phyloP scores from a whole-genome alignment of 768 basidiomycete genomes.

The Megacollybia marginata region DNA sequence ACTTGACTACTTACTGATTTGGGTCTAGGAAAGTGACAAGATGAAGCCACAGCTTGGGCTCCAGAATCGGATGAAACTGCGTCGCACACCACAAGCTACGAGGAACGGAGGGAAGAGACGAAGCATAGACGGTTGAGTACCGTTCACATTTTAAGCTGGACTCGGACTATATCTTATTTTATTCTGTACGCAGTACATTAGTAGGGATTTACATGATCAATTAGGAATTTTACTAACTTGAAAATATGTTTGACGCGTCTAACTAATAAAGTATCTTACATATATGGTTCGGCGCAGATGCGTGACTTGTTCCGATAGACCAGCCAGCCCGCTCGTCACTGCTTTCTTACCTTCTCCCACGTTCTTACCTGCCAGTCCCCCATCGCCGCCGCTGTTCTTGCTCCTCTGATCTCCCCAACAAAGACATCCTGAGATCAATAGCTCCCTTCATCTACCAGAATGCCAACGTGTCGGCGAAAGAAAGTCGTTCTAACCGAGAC shows the following conservation, averaged over 20 bases:
- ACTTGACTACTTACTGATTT: no score
- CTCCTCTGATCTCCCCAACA: constrained; percentile 1
- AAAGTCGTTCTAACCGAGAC: constrained; percentile 85
- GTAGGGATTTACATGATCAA: no score
- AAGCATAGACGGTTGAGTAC: constrained; percentile 19
- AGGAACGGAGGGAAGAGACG: constrained; percentile 28
- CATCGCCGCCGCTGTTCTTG: constrained; percentile 3
- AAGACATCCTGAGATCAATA: neutral
- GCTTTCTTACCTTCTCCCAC: no score
- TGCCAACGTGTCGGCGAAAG: constrained; percentile 88
- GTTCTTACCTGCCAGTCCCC: constrained; percentile 1
- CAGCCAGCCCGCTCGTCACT: no score
- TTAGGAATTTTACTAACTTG: no score
- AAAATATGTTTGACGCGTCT: no score
- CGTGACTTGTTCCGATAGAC: no score
- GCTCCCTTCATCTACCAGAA: constrained; percentile 21
- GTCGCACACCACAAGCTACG: constrained; percentile 29
- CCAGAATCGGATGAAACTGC: constrained; percentile 20
- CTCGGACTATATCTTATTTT: no score
- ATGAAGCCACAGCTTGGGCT: constrained; percentile 22
- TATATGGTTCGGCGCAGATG: no score
- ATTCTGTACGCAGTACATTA: no score
- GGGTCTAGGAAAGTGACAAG: constrained; percentile 5
- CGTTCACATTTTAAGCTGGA: neutral
- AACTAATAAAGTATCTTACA: no score